These are phyloP conservation scores for Xylaria sp. DNA, from an alignment of 2,329 filamentous ascomycete genomes.

Conservation along the genomic window DNA sequence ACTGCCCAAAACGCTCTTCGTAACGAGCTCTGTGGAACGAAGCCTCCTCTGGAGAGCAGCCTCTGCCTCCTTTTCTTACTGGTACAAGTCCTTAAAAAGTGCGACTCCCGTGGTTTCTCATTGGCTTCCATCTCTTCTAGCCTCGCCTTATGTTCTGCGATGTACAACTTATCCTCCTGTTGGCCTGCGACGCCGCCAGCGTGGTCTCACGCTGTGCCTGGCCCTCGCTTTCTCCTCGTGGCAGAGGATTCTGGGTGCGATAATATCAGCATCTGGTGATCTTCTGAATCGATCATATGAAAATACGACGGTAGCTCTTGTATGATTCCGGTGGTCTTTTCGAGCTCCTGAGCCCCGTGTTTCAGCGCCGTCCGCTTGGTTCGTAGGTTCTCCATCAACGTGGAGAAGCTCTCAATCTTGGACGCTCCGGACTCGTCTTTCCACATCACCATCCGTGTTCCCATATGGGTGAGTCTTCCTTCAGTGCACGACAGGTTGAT, in stretches of 20 bases:
- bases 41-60: not conserved
- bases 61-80: conserved; percentile 4
- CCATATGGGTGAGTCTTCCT: conserved; percentile 17
- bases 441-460: conserved; percentile 20
- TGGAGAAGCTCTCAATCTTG: not conserved
- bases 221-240: not conserved
- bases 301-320: conserved; percentile 14
- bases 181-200: not conserved
- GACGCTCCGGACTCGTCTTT: not conserved
- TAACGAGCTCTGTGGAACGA: not conserved
- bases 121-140: conserved; percentile 23
- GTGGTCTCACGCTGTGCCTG: not conserved
- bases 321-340: conserved; percentile 7
- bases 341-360: conserved; percentile 14
- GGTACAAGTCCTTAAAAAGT: conserved; percentile 14
- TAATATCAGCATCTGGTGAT: not conserved
- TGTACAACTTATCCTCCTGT: conserved; percentile 19
- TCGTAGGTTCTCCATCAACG: conserved; percentile 5
- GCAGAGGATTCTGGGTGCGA: not conserved
- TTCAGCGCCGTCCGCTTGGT: conserved; percentile 21
- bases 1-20: conserved; percentile 3
- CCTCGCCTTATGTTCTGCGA: conserved; percentile 26
- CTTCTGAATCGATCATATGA: conserved; percentile 17
- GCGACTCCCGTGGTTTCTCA: conserved; percentile 22
- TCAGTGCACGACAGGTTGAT: conserved; percentile 20